These are phyloP conservation scores for Phytophthora fragariaefolia DNA, from an alignment of 352 stramenopile species.

Conservation along the genomic window DNA sequence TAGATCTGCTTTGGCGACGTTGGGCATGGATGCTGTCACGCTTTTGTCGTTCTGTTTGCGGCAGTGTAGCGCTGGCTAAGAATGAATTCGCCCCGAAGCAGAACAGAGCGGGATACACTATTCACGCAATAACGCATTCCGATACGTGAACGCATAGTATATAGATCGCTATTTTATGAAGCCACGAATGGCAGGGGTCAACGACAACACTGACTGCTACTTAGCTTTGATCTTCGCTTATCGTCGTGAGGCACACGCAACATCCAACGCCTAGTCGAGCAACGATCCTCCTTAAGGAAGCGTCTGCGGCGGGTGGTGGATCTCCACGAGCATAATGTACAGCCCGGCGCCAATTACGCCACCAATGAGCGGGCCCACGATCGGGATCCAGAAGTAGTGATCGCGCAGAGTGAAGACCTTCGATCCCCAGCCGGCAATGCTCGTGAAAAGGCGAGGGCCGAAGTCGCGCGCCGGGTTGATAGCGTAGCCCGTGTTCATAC, in stretches of 20 bases:
- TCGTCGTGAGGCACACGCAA: too few relatives aligned
- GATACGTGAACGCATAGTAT: conserved; percentile 21
- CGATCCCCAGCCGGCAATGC: conserved; percentile 44
- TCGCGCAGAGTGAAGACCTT: conserved; percentile 48
- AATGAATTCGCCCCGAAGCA: too few relatives aligned
- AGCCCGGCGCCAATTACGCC: conserved; percentile 39
- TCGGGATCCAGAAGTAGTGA: conserved; percentile 63
- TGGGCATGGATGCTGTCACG: too few relatives aligned
- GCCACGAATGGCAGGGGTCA: neutral
- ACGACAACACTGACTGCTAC: conserved; percentile 3
- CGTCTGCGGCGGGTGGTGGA: conserved; percentile 44
- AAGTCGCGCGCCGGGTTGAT: conserved; percentile 62
- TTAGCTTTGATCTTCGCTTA: neutral
- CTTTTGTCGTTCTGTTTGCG: too few relatives aligned
- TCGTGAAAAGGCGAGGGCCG: conserved; percentile 44
- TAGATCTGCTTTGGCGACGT: conserved; percentile 14
- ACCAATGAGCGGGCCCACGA: conserved; percentile 44
- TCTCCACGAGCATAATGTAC: conserved; percentile 47
- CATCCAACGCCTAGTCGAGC: too few relatives aligned
- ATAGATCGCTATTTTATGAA: conserved; percentile 38
- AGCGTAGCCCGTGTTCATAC: conserved; percentile 59
- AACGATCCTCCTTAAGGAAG: conserved; percentile 17
- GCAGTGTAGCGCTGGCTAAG: too few relatives aligned
- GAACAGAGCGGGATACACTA: neutral
- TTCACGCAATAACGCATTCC: neutral